Evolutionary conservation across 768 basidiomycete genomes (phyloP).

Genomic region (Pleurotus platypus): DNA sequence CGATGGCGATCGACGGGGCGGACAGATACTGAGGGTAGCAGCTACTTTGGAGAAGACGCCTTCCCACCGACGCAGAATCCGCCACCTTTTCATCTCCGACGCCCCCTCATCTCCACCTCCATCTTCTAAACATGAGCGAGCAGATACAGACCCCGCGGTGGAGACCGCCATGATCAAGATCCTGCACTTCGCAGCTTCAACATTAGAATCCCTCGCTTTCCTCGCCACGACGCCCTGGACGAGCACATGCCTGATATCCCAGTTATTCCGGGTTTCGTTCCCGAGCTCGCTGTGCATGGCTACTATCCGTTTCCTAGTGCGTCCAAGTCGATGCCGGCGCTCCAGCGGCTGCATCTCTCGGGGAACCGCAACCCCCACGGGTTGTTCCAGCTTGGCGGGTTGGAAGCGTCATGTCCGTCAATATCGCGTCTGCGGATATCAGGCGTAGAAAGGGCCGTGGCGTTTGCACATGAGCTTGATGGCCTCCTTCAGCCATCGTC

Average conservation of each 20-base stretch:
- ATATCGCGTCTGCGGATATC: too few species aligned
- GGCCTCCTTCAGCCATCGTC: conserved; percentile 14
- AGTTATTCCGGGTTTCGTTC: conserved; percentile 38
- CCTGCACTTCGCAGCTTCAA: conserved; percentile 34
- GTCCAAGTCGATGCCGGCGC: conserved; percentile 29
- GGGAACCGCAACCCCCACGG: conserved; percentile 52
- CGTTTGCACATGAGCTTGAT: too few species aligned
- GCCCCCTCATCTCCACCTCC: conserved; percentile 15
- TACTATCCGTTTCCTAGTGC: conserved; percentile 48
- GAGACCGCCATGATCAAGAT: conserved; percentile 25
- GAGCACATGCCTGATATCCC: conserved; percentile 36
- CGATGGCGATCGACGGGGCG: conserved; percentile 27
- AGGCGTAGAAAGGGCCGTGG: too few species aligned
- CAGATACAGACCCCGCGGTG: conserved; percentile 1
- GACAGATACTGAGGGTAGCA: conserved; percentile 23
- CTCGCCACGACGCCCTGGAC: conserved; percentile 26
- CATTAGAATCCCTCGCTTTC: conserved; percentile 38
- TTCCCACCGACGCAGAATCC: conserved; percentile 32
- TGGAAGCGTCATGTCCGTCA: too few species aligned
- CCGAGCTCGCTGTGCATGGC: conserved; percentile 42
- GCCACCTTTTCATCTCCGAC: conserved; percentile 44
- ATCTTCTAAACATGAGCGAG: too few species aligned
- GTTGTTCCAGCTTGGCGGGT: conserved; percentile 30
- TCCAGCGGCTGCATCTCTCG: conserved; percentile 39
- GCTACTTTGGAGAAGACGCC: conserved; percentile 28